phyloP scores from a whole-genome alignment of 768 basidiomycete species.

The Termitomyces sp. region DNA sequence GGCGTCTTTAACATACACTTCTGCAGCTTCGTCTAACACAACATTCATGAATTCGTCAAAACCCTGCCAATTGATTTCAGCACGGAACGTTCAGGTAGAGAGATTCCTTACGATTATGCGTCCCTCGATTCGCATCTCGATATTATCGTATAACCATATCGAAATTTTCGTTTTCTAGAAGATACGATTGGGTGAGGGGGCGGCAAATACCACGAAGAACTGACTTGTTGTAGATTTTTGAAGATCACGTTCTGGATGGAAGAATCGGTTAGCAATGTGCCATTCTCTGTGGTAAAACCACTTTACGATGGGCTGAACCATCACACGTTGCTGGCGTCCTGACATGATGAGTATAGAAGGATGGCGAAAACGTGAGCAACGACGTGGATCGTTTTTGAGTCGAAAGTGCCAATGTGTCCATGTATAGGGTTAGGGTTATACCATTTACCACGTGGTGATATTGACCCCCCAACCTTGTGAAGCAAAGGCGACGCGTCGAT shows the following conservation, averaged over 20 bases:
- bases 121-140: slow-evolving; percentile 95
- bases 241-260: slow-evolving; percentile 84
- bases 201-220: slow-evolving; percentile 3
- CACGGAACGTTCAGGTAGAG: neutral
- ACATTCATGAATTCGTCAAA: slow-evolving; percentile 99
- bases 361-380: slow-evolving; percentile 8
- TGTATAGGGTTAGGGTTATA: slow-evolving; percentile 21
- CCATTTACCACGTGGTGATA: slow-evolving; percentile 16
- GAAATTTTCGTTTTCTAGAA: slow-evolving; percentile 67
- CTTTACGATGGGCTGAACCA: slow-evolving; percentile 98
- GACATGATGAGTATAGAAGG: slow-evolving; percentile 57
- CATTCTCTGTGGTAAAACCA: slow-evolving; percentile 7
- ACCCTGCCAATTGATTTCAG: slow-evolving; percentile 49
- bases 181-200: slow-evolving; percentile 9
- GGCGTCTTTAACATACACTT: slow-evolving; percentile 86
- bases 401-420: too few relatives aligned
- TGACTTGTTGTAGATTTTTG: slow-evolving; percentile 90
- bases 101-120: slow-evolving; percentile 78
- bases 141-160: slow-evolving; percentile 96
- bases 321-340: slow-evolving; percentile 89
- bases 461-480: slow-evolving; percentile 5
- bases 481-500: slow-evolving; percentile 20
- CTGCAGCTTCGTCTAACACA: slow-evolving; percentile 88
- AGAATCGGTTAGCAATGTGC: slow-evolving; percentile 5
- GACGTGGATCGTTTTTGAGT: slow-evolving; percentile 4